Base-by-base conservation (phyloP, 2,329 filamentous ascomycete species). In the Epicoccum nigrum region DNA sequence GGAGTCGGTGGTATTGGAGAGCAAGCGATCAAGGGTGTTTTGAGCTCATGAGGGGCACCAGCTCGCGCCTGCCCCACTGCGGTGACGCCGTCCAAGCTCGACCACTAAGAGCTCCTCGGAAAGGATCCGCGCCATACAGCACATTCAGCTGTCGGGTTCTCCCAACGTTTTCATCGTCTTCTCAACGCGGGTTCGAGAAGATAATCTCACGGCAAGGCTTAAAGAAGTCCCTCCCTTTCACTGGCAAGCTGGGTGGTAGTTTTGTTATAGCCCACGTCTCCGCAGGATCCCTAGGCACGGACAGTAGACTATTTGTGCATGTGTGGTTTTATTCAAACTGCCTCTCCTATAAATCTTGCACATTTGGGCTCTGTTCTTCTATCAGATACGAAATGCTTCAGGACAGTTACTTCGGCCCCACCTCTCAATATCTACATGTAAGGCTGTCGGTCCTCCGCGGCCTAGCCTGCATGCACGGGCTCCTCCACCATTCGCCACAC, bases 11-110 rank as follows among this genome's bases (percentile, higher is more conserved):
- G 56, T 59, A 63, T 59, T 59, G 56, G 47, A 49, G 53, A 50
- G 59, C 53, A 54, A 58, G 56, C 45, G 52, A 7, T n/a, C 44
- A 40, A 55, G 55, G 59, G 60, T 67, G 55, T 64, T 68, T 69
- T 65, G 59, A 67, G 58, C 59, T 60, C 45, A 20, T 39, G 41
- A 50, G 48, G 66, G 66, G 67, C 64, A 65, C 60, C 38, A 65
- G 56, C 59, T 51, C 46, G 51, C 44, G 50, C 51, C 57, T 60
- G 59, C 59, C 60, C 62, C 52, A 60, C 55, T 54, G 53, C 56
- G 64, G 62, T 66, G 65, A 67, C 63, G 64, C 59, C 56, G 52
- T 55, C 55, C 48, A 53, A 46, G 54, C 52, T 21, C 43, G 40
- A 20, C 54, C 52, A 62, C 63, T 65, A 62, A 52, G 46, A 48